Evolutionary conservation across 2,329 filamentous ascomycete genomes (phyloP), one percentile per base, ranked within the genome.

Genomic region (Coniella lustricola): DNA sequence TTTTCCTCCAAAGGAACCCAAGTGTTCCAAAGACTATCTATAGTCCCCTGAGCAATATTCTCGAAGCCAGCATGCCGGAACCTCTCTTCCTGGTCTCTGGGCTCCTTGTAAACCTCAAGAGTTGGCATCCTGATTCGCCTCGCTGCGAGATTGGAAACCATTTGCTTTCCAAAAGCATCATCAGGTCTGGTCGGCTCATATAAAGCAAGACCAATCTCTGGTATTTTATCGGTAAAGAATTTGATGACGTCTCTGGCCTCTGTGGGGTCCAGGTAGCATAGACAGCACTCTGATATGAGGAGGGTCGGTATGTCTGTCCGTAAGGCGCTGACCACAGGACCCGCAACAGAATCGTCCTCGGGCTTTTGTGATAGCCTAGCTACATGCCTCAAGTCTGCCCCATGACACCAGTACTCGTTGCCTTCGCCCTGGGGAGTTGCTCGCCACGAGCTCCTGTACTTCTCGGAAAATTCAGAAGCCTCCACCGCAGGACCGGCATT

Each of bases 261-360:
- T 0, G 74, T 59, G 0, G 82, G 75, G 8, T 83, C 75, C 1
- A 98, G 77, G 61, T 98, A 98, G 63, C 93, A 88, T 29, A 98
- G 76, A 63, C 93, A 98, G 73, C 93, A 97, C 66, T 98, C 93
- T 0, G 91, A 97, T 7, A 98, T 75, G 20, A 98, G 67, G 8
- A 98, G 69, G 0, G 93, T 98, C 0, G 93, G 89, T 0, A 87
- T 20, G 62, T 79, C 59, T 56, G 67, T 61, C 69, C 77, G 51
- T n/a, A 53, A n/a, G n/a, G 41, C 51, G 14, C 29, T 32, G 21
- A 48, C 14, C n/a, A 51, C 41, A 17, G 18, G 39, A 16, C 37
- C 40, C 14, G 60, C 42, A 18, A 60, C 52, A 31, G 54, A 50
- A 44, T 58, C 20, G 38, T 42, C 38, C 18, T 42, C 25, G 2